A percentile compares a stretch with the other conserved stretches of the same genome.
phyloP scores from a whole-genome alignment of 306 rosid genomes.

The Malus domestica region DNA sequence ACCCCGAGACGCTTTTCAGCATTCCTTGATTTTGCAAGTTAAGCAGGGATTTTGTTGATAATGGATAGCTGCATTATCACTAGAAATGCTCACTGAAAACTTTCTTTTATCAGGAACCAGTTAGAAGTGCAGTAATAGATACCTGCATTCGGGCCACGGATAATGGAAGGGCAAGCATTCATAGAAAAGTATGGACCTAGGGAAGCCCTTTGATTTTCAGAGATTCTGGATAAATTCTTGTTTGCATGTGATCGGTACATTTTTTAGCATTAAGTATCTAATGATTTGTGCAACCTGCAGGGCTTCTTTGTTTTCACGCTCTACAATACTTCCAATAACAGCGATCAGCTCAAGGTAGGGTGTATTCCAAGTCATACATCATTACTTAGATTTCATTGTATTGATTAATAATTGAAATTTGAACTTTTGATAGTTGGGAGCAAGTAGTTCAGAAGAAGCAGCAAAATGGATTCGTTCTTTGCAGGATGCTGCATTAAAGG shows the following conservation, averaged over 20 bases:
- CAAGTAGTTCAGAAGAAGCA: slow-evolving; percentile 86
- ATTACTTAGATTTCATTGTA: neutral
- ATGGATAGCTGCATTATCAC: neutral
- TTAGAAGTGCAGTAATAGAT: slow-evolving; percentile 73
- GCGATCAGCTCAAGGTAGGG: slow-evolving; percentile 74
- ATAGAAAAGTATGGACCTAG: slow-evolving; percentile 44
- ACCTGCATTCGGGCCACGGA: slow-evolving; percentile 61
- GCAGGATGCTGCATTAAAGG: slow-evolving; percentile 71
- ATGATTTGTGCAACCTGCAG: slow-evolving; percentile 35
- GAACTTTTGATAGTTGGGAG: slow-evolving; percentile 57
- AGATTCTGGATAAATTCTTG: neutral
- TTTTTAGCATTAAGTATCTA: neutral
- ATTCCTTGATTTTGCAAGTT: neutral
- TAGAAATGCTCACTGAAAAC: slow-evolving; percentile 6
- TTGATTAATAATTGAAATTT: slow-evolving; percentile 16
- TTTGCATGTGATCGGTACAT: neutral
- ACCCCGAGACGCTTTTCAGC: neutral
- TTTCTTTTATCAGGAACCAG: slow-evolving; percentile 52
- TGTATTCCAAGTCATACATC: slow-evolving; percentile 1
- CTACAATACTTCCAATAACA: slow-evolving; percentile 55
- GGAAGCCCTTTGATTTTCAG: neutral
- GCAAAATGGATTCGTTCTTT: slow-evolving; percentile 78
- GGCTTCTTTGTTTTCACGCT: slow-evolving; percentile 61
- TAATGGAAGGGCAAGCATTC: slow-evolving; percentile 66
- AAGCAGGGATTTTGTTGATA: neutral